Evolutionary conservation across 768 basidiomycete species (phyloP), one percentile per base, ranked within the genome.

Genomic region (Boletus reticulatus): DNA sequence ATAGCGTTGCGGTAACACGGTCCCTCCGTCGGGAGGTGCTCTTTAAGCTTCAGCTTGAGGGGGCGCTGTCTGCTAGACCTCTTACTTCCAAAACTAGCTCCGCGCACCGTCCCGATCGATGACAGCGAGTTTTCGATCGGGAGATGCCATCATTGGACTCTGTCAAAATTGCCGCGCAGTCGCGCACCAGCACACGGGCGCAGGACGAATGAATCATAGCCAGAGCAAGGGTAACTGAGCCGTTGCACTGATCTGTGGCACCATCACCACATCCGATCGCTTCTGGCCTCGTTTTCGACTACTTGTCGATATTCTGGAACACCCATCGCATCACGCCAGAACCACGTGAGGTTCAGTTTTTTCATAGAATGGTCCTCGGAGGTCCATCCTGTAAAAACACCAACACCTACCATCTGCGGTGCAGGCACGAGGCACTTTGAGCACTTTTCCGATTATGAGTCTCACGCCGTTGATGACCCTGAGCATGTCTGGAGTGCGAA

Each of bases 291-390:
- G 50, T 52, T 56, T 44, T 54, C 43, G 57, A 48, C 27, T 14
- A 17, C 60, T 57, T 57, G 47, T 52, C 29, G 55, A 55, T 16
- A 22, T 54, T 60, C 59, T 66, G 62, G 63, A 68, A 67, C 41
- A 46, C 11, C 31, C 17, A 24, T 38, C 39, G 37, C 20, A 44
- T 41, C 38, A 38, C 14, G 19, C 44, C 32, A 54, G 51, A 37
- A 22, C 61, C 53, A 66, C 61, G 60, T 43, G 57, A 62, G 24
- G 32, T 37, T 45, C 36, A 42, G 6, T 32, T 49, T 42, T 67
- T 67, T 62, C 52, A 62, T 57, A 51, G 51, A 59, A 48, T 60
- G 20, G 68, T 69, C 70, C 68, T 69, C 68, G 68, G 70, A 69
- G 43, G 67, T 61, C 49, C 42, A 56, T 34, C 55, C 29, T 16